Evolutionary conservation across 768 basidiomycete genomes (phyloP).

Genomic region (Inosperma sp.): DNA sequence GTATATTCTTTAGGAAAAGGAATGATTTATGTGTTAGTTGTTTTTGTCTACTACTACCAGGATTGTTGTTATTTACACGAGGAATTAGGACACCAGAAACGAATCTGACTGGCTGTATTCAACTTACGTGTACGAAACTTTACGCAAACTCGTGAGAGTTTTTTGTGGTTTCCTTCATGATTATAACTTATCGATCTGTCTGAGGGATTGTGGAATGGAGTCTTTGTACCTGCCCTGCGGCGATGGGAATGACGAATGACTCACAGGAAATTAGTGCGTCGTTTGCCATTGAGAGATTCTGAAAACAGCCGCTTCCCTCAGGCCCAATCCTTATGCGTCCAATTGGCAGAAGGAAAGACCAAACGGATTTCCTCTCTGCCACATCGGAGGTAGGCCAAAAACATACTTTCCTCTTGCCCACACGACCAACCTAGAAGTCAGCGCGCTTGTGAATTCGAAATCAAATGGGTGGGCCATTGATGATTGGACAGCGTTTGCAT

Average conservation of each 20-base stretch:
- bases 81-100: slow-evolving; percentile 90
- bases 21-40: not conserved
- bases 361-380: slow-evolving; percentile 85
- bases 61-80: slow-evolving; percentile 89
- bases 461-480: slow-evolving; percentile 65
- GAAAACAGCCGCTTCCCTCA: slow-evolving; percentile 60
- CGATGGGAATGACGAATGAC: slow-evolving; percentile 76
- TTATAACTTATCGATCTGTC: slow-evolving; percentile 74
- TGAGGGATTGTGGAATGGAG: slow-evolving; percentile 82
- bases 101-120: slow-evolving; percentile 83
- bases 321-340: slow-evolving; percentile 52
- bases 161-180: not conserved
- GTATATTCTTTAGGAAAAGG: too few relatives aligned
- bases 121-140: slow-evolving; percentile 67
- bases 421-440: slow-evolving; percentile 64
- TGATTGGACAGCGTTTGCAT: slow-evolving; percentile 84
- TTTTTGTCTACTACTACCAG: slow-evolving; percentile 56
- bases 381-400: slow-evolving; percentile 59
- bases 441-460: slow-evolving; percentile 64
- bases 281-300: slow-evolving; percentile 35
- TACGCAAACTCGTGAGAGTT: slow-evolving; percentile 65
- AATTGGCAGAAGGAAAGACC: slow-evolving; percentile 69
- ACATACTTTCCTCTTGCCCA: slow-evolving; percentile 75
- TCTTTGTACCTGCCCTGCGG: slow-evolving; percentile 80
- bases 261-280: slow-evolving; percentile 76